Conservation (phyloP, 768 basidiomycete genomes). For the Boletus reticuloceps region DNA sequence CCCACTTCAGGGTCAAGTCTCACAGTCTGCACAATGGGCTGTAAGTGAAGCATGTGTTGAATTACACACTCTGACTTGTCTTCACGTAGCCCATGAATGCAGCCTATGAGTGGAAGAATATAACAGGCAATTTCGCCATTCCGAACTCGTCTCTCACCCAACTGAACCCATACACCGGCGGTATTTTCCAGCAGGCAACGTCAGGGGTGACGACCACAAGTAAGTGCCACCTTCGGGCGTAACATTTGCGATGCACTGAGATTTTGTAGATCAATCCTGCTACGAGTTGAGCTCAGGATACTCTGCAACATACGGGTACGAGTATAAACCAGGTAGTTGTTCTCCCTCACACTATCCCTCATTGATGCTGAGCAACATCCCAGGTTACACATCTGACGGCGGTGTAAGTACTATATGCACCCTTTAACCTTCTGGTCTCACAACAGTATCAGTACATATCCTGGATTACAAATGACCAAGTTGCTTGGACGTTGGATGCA, state of each 20-base stretch:
- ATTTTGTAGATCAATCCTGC: constrained; percentile 56
- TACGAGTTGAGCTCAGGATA: constrained; percentile 54
- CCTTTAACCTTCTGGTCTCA: constrained; percentile 2
- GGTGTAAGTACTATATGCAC: constrained; percentile 40
- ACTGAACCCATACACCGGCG: constrained; percentile 71
- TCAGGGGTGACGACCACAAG: constrained; percentile 65
- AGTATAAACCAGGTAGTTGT: constrained; percentile 65
- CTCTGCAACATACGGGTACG: constrained; percentile 74
- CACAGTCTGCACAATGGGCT: constrained; percentile 82
- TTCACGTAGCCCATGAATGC: constrained; percentile 70
- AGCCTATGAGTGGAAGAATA: constrained; percentile 68
- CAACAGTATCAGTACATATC: constrained; percentile 57
- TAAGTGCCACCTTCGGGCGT: constrained; percentile 24
- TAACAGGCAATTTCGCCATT: constrained; percentile 55
- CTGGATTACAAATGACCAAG: constrained; percentile 65
- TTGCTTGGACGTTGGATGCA: constrained; percentile 69
- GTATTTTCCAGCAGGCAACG: constrained; percentile 79
- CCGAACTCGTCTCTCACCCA: constrained; percentile 46
- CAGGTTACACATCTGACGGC: constrained; percentile 34
- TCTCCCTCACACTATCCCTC: neutral
- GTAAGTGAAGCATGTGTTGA: constrained; percentile 40
- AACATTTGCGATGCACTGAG: neutral
- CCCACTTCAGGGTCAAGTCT: constrained; percentile 55
- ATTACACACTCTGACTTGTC: neutral
- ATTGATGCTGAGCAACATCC: neutral